A percentile compares a stretch with the other conserved stretches of the same genome.
Conservation (phyloP, 2,329 filamentous ascomycete species). For the Phaeosphaeriaceae sp. region DNA sequence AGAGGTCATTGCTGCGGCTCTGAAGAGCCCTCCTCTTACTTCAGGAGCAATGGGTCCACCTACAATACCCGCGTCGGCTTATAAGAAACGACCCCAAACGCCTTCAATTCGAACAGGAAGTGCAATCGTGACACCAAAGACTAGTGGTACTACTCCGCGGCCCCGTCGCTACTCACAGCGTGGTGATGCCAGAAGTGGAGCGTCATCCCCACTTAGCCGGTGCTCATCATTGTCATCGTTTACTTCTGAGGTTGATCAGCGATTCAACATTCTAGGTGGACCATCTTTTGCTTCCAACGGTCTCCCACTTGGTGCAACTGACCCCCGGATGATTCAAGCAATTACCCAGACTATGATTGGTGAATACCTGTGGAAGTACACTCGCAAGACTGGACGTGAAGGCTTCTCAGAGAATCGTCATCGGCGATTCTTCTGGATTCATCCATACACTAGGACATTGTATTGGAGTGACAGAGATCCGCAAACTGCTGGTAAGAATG, state of each 20-base stretch:
- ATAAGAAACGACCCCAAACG: constrained; percentile 55
- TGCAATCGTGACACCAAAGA: constrained; percentile 53
- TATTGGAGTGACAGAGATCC: constrained; percentile 97
- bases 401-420: constrained; percentile 90
- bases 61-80: constrained; percentile 78
- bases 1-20: constrained; percentile 80
- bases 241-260: constrained; percentile 87
- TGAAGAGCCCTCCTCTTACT: constrained; percentile 55
- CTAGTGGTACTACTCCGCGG: constrained; percentile 64
- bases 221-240: constrained; percentile 95
- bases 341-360: constrained; percentile 99
- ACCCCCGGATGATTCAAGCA: constrained; percentile 98
- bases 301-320: constrained; percentile 72
- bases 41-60: constrained; percentile 78
- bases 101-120: constrained; percentile 50
- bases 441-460: constrained; percentile 92
- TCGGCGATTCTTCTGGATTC: constrained; percentile 97
- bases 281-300: constrained; percentile 59
- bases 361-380: constrained; percentile 99
- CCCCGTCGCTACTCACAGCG: constrained; percentile 49
- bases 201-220: constrained; percentile 62
- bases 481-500: constrained; percentile 74
- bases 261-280: constrained; percentile 73
- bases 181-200: constrained; percentile 52
- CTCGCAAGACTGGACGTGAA: constrained; percentile 86